These are phyloP conservation scores for Dillenia suffruticosa DNA, from an alignment of 164 flowering plant genomes.

Conservation along the genomic window DNA sequence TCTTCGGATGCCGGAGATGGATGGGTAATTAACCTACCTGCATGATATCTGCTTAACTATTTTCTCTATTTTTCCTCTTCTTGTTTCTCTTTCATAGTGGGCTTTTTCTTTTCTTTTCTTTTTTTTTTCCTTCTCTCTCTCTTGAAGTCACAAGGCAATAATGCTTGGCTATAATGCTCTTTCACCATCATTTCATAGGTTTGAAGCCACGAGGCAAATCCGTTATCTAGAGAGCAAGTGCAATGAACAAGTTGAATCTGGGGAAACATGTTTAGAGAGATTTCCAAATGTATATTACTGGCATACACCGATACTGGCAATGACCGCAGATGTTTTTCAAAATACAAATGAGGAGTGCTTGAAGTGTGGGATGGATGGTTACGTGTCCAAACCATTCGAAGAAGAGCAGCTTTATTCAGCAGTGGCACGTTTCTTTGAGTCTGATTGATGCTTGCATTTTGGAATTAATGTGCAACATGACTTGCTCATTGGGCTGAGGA, in stretches of 20 bases:
- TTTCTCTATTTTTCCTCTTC: too few relatives aligned
- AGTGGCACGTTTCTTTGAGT: conserved; percentile 61
- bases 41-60: too few relatives aligned
- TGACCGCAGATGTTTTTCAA: conserved; percentile 93
- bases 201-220: conserved; percentile 72
- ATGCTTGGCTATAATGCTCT: not conserved
- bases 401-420: conserved; percentile 75
- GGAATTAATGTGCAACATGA: not conserved
- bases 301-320: conserved; percentile 89
- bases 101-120: too few relatives aligned
- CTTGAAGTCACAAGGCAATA: not conserved
- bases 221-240: conserved; percentile 45
- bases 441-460: conserved; percentile 24
- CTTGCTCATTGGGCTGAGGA: conserved; percentile 9
- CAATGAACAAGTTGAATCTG: conserved; percentile 46
- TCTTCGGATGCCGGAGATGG: conserved; percentile 98
- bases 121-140: not conserved
- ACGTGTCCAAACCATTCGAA: conserved; percentile 86
- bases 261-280: conserved; percentile 35
- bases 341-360: conserved; percentile 64
- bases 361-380: conserved; percentile 88
- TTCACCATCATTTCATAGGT: conserved; percentile 33
- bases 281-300: conserved; percentile 34
- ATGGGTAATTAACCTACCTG: conserved; percentile 47
- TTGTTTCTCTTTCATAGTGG: too few relatives aligned